Evolutionary conservation across 202 grass and related monocot genomes (phyloP).

Genomic region (Brachypodium distachyon): DNA sequence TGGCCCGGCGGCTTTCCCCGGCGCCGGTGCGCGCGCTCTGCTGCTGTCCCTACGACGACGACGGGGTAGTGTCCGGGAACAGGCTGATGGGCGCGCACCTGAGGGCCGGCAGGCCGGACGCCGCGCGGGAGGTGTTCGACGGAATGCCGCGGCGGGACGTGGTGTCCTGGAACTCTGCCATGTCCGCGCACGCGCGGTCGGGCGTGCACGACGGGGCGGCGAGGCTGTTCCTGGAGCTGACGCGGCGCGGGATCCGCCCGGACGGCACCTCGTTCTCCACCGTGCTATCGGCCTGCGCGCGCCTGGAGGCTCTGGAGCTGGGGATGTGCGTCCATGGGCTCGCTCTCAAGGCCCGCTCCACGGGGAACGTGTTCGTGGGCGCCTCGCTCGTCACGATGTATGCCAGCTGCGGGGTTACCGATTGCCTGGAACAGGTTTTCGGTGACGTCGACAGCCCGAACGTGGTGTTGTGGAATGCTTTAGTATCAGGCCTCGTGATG

Average conservation of each 20-base stretch:
- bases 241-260: not conserved
- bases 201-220: not conserved
- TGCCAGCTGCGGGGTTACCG: conserved; percentile 19
- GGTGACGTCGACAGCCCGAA: conserved; percentile 22
- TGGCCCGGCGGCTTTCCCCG: not conserved
- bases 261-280: conserved; percentile 45
- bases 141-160: conserved; percentile 29
- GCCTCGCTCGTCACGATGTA: conserved; percentile 56
- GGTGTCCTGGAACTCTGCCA: conserved; percentile 59
- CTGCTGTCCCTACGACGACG: too few relatives aligned
- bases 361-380: conserved; percentile 44
- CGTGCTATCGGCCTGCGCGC: conserved; percentile 28
- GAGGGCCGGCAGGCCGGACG: conserved; percentile 9
- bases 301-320: conserved; percentile 27
- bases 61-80: conserved; percentile 25
- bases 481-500: conserved; percentile 44
- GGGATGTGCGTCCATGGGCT: conserved; percentile 43
- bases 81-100: conserved; percentile 5
- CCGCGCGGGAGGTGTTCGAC: conserved; percentile 38
- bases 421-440: conserved; percentile 18
- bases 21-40: not conserved
- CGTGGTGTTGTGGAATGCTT: conserved; percentile 42
- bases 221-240: conserved; percentile 21
- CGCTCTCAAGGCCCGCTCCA: conserved; percentile 16
- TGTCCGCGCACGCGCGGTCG: conserved; percentile 21